Evolutionary conservation across 345 rosid species (phyloP).

Genomic region (Populus nigra): DNA sequence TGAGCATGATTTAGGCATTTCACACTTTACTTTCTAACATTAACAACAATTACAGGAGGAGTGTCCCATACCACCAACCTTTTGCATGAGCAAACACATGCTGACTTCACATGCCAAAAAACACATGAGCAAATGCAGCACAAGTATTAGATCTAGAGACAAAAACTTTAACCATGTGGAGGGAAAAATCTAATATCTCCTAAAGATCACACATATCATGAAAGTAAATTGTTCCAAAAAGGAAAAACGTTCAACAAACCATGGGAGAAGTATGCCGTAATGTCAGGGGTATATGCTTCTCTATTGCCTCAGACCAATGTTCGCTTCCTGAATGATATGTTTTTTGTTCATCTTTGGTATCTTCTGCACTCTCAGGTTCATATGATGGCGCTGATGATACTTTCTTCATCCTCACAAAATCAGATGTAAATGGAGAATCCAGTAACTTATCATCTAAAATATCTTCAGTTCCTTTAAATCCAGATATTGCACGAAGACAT

Average conservation of each 20-base stretch:
- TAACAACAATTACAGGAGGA: no score
- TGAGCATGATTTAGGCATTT: not conserved
- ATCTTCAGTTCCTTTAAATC: conserved; percentile 91
- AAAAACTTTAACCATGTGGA: not conserved
- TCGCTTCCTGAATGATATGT: conserved; percentile 46
- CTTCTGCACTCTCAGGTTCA: conserved; percentile 46
- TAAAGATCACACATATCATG: not conserved
- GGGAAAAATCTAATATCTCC: not conserved
- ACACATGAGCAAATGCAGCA: not conserved
- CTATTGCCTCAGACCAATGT: conserved; percentile 74
- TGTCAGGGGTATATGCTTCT: conserved; percentile 61
- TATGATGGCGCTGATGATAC: conserved; percentile 89
- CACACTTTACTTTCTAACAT: no score
- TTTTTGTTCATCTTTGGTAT: conserved; percentile 38
- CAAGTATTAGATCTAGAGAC: not conserved
- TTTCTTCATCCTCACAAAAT: conserved; percentile 64
- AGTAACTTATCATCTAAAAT: conserved; percentile 56
- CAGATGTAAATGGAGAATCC: conserved; percentile 79
- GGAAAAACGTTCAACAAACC: conserved; percentile 50
- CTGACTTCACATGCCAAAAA: no score
- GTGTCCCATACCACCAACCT: no score
- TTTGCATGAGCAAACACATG: no score
- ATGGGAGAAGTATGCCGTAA: conserved; percentile 62
- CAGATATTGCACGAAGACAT: conserved; percentile 85
- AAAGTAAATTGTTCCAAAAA: conserved; percentile 3